phyloP scores from a whole-genome alignment of 345 rosid genomes.

The Eucalyptus dawsonii region DNA sequence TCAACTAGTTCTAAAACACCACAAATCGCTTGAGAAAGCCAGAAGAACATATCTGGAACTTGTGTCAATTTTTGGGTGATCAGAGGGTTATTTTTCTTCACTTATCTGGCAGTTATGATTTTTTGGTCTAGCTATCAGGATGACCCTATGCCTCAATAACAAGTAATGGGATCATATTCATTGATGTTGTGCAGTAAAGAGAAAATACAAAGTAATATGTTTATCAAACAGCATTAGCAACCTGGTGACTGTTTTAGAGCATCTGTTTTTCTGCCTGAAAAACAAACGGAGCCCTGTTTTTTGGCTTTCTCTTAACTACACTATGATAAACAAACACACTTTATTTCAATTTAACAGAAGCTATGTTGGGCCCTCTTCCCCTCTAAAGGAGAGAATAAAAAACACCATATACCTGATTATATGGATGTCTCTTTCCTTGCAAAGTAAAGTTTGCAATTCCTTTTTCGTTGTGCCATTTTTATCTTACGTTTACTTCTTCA shows the following conservation, averaged over 20 bases:
- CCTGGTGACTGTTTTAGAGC: not conserved
- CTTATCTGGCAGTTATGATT: not conserved
- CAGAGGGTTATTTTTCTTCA: not conserved
- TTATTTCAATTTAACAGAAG: not conserved
- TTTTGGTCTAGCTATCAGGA: not conserved
- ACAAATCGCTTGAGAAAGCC: not conserved
- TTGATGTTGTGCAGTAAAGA: not conserved
- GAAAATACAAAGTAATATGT: not conserved
- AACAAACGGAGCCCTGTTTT: not conserved
- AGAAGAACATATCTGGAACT: not conserved
- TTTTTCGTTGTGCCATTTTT: not conserved
- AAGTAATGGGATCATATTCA: not conserved
- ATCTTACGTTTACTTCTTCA: not conserved
- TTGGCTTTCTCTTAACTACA: not conserved
- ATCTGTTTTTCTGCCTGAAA: not conserved
- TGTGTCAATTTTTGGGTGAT: not conserved
- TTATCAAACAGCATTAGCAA: not conserved
- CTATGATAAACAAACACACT: not conserved
- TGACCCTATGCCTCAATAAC: not conserved
- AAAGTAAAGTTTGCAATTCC: not conserved
- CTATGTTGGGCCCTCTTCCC: not conserved
- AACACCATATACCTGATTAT: not conserved
- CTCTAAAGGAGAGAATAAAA: not conserved
- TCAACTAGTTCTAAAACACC: not conserved
- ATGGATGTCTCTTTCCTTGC: not conserved